These are phyloP conservation scores for Dendrobium nobile DNA, from an alignment of 106 monocot species.

Conservation along the genomic window DNA sequence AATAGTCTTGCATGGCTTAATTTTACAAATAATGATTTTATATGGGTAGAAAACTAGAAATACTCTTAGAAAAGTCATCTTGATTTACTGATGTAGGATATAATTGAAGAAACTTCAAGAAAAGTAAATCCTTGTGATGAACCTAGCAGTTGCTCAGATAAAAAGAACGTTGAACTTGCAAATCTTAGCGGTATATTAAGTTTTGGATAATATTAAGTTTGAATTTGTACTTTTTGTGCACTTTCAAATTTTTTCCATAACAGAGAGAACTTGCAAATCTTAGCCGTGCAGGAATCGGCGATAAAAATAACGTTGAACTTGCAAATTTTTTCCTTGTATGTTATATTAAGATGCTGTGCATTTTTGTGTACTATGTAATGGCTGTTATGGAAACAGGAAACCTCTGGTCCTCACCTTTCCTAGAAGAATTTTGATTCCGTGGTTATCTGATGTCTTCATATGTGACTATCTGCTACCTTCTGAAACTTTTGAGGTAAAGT, in stretches of 20 bases:
- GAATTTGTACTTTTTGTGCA: too few relatives aligned
- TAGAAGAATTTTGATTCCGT: constrained; percentile 76
- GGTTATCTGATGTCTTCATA: constrained; percentile 40
- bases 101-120: background rate
- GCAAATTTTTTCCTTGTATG: too few relatives aligned
- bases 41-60: background rate
- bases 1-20: background rate
- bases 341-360: background rate
- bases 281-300: too few relatives aligned
- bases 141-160: background rate
- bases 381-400: constrained; percentile 33
- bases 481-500: constrained; percentile 67
- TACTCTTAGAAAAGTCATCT: background rate
- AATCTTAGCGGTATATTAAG: too few relatives aligned
- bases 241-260: too few relatives aligned
- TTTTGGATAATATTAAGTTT: too few relatives aligned
- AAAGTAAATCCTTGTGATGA: background rate
- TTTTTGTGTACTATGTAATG: background rate
- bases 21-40: background rate
- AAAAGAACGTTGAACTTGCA: too few relatives aligned
- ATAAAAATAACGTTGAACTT: too few relatives aligned
- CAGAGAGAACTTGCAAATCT: too few relatives aligned
- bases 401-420: constrained; percentile 37
- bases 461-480: constrained; percentile 72
- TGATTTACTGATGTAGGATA: background rate